Base-by-base conservation (phyloP, 768 basidiomycete species). In the Lyophyllum atratum region DNA sequence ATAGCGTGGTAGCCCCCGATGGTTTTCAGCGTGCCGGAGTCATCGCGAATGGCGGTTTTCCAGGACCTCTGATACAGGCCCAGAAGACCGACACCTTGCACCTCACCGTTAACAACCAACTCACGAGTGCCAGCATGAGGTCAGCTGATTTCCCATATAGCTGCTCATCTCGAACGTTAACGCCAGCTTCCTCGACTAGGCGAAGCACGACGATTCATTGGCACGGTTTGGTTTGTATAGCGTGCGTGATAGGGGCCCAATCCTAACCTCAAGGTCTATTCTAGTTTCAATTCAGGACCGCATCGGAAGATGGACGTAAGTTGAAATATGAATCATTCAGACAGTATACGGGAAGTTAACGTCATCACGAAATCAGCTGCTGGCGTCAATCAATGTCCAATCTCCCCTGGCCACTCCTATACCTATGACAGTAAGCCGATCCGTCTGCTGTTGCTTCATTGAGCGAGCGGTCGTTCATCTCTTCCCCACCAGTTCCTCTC, bases 241-340 rank as follows among this genome's bases (percentile, higher is more conserved):
- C 33, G 9, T 24, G 22, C n/a, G 40, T 37, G 4, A 22, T 21
- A 2, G n/a, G 43, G n/a, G 7, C 15, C 12, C 17, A 2, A 29
- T 15, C 5, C 44, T 29, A 52, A 47, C 24, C 26, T 17, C 25
- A 19, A 39, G 53, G 31, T 25, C 43, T 33, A 4, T 49, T 28
- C 33, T 31, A 70, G 68, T 78, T 77, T 63, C 82, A 82, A 68
- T 65, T 73, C 46, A 66, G 73, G 33, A 76, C 77, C 5, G 76
- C 76, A 4, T 70, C 75, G 31, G 79, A 77, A 47, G 82, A 84
- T 47, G 82, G 82, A 7, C 69, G 72, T 68, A 59, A 48, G 65
- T 63, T 47, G 21, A 19, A 40, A 49, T 9, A 17, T 24, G 5
- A 6, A 15, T 19, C 4, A 4, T 9, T 19, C 17, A 19, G 15